A percentile compares a stretch with the other conserved stretches of the same genome.
phyloP scores from a whole-genome alignment of 805 yeast species.

The Candida easanensis region DNA sequence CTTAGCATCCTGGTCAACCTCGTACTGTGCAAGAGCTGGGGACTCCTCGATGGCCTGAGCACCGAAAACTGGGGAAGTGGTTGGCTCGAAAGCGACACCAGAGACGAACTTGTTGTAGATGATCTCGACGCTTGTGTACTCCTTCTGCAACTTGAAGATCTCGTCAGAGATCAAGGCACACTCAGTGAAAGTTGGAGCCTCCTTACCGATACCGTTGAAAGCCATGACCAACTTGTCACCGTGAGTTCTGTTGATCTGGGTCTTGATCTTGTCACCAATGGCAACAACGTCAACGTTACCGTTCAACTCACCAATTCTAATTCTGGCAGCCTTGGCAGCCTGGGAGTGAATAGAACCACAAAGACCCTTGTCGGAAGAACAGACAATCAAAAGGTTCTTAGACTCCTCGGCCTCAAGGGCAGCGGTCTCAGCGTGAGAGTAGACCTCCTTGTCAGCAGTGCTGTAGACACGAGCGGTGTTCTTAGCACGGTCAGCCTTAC shows the following conservation, averaged over 20 bases:
- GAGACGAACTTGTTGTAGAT: constrained; percentile 85
- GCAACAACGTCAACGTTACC: constrained; percentile 78
- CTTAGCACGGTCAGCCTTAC: constrained; percentile 96
- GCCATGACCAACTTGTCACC: constrained; percentile 66
- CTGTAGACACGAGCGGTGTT: constrained; percentile 80
- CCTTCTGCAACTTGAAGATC: constrained; percentile 53
- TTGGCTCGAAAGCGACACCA: constrained; percentile 89
- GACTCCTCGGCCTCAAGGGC: constrained; percentile 42
- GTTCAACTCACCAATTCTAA: constrained; percentile 49
- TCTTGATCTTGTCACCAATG: constrained; percentile 92
- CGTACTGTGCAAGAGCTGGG: constrained; percentile 81
- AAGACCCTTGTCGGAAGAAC: constrained; percentile 96
- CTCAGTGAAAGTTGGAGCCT: constrained; percentile 91
- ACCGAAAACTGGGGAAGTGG: constrained; percentile 61
- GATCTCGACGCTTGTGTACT: constrained; percentile 75
- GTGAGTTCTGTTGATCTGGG: constrained; percentile 83
- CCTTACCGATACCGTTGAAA: constrained; percentile 92
- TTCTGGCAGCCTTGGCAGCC: constrained; percentile 84
- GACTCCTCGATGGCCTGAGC: constrained; percentile 75
- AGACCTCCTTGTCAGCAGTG: constrained; percentile 76
- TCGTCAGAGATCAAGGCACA: constrained; percentile 87
- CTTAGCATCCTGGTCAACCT: constrained; percentile 65
- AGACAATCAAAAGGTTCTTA: constrained; percentile 76
- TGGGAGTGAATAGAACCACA: constrained; percentile 99
- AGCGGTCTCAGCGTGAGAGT: constrained; percentile 76